Evolutionary conservation across 768 basidiomycete genomes (phyloP).

Genomic region (Amanita rimosa): DNA sequence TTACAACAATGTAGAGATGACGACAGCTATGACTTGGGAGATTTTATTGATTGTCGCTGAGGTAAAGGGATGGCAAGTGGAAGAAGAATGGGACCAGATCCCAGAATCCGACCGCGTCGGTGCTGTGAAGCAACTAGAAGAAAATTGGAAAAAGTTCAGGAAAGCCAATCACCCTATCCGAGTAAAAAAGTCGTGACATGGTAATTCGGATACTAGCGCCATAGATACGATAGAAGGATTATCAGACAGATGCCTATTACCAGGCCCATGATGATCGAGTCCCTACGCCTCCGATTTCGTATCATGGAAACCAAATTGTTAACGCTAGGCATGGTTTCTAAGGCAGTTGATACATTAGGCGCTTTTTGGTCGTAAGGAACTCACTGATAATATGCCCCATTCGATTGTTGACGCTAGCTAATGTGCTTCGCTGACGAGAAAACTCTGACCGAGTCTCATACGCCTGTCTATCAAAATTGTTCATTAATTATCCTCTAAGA

Average conservation of each 20-base stretch:
- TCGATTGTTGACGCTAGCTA: conserved; percentile 72
- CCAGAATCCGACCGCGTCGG: conserved; percentile 39
- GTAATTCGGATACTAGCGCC: conserved; percentile 20
- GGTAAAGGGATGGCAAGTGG: conserved; percentile 69
- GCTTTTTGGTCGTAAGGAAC: conserved; percentile 15
- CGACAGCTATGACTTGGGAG: conserved; percentile 58
- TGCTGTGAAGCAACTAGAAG: conserved; percentile 50
- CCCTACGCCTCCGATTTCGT: conserved; percentile 78
- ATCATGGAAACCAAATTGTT: conserved; percentile 90
- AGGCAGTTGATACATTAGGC: conserved; percentile 1
- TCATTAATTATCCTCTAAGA: conserved; percentile 1
- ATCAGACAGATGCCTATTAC: conserved; percentile 83
- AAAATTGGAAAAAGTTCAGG: conserved; percentile 61
- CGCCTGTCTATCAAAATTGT: conserved; percentile 59
- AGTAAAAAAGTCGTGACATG: conserved; percentile 8
- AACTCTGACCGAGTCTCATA: conserved; percentile 96
- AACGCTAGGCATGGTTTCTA: conserved; percentile 89
- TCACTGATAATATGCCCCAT: conserved; percentile 77
- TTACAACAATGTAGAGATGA: conserved; percentile 52
- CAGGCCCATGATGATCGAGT: conserved; percentile 80
- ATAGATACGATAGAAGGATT: conserved; percentile 35
- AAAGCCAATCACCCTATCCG: conserved; percentile 28
- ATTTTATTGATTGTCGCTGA: conserved; percentile 65
- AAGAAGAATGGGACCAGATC: conserved; percentile 41
- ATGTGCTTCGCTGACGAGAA: conserved; percentile 60